Evolutionary conservation across 2,329 filamentous ascomycete species (phyloP), one percentile per base, ranked within the genome.

Genomic region (Thielaviopsis musarum): DNA sequence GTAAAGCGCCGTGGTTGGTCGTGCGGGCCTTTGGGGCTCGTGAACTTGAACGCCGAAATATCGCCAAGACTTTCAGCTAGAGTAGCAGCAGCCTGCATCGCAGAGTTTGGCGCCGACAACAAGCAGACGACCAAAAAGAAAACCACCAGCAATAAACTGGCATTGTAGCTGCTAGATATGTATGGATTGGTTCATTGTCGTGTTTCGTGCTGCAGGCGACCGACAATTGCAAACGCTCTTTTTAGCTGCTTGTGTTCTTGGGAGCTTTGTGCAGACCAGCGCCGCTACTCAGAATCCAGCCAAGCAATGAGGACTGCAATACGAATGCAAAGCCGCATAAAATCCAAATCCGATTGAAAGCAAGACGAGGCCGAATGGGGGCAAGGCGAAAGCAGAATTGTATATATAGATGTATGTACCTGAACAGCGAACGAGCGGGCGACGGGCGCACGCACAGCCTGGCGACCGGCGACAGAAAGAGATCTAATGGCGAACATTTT

Each of bases 401-500:
- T 13, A 54, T 22, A 48, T 52, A 54, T 49, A 51, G 63, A 61
- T 56, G 62, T 21, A 52, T 28, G 41, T 73, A 87, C 84, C 77
- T 84, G 81, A 66, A 78, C 66, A 60, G 74, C 71, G 59, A 75
- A 66, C 63, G 74, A 70, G 71, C 80, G 79, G 68, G 79, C 77
- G 69, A 61, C 60, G 34, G 82, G 79, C 69, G 81, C 79, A 72
- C 85, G 84, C 73, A 91, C 76, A 79, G 82, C 88, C 77, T 94
- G 88, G 74, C 80, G 82, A 73, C 83, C 81, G 69, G 88, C 85
- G 69, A 81, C 81, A 73, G 84, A 82, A 73, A 91, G 81, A 68
- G 84, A 82, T 75, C 89, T 85, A 72, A 87, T 77, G 74, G 87
- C 84, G 75, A 95, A 78, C 90, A 95, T 95, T 70, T 71, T 86